Evolutionary conservation across 768 basidiomycete species (phyloP).

Genomic region (Guyanaporus albipodus): DNA sequence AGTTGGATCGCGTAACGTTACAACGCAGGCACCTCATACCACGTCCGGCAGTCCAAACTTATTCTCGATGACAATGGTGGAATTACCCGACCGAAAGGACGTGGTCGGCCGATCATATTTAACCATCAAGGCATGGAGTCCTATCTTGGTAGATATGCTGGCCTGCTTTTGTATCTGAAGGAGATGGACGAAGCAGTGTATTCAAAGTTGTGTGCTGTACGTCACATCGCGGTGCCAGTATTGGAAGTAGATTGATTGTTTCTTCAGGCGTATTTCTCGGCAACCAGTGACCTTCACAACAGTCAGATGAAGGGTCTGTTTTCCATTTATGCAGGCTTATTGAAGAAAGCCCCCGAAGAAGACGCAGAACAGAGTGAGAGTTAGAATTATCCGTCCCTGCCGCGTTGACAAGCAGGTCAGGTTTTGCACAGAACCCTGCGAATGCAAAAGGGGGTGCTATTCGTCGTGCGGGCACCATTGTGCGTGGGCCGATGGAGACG

Average conservation of each 20-base stretch:
- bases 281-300: constrained; percentile 76
- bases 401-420: constrained; percentile 31
- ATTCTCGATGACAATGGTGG: constrained; percentile 64
- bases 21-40: constrained; percentile 5
- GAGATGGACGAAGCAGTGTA: constrained; percentile 94
- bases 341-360: constrained; percentile 71
- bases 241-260: constrained; percentile 1
- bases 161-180: constrained; percentile 87
- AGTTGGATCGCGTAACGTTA: constrained; percentile 11
- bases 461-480: constrained; percentile 79
- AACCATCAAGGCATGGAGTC: constrained; percentile 74
- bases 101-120: constrained; percentile 46
- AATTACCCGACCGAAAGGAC: constrained; percentile 40
- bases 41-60: constrained; percentile 57
- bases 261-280: constrained; percentile 85
- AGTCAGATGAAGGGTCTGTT: constrained; percentile 77
- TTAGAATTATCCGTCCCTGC: background rate
- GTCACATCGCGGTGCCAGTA: constrained; percentile 26
- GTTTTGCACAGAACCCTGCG: constrained; percentile 38
- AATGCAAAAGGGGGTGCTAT: constrained; percentile 52
- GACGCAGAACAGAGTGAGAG: constrained; percentile 65
- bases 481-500: constrained; percentile 69
- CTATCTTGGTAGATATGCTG: constrained; percentile 84
- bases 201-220: constrained; percentile 83
- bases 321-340: constrained; percentile 47